A percentile compares a stretch with the other conserved stretches of the same genome.
Evolutionary conservation across 2,329 filamentous ascomycete species (phyloP).

Genomic region (Sarocladium kiliense): DNA sequence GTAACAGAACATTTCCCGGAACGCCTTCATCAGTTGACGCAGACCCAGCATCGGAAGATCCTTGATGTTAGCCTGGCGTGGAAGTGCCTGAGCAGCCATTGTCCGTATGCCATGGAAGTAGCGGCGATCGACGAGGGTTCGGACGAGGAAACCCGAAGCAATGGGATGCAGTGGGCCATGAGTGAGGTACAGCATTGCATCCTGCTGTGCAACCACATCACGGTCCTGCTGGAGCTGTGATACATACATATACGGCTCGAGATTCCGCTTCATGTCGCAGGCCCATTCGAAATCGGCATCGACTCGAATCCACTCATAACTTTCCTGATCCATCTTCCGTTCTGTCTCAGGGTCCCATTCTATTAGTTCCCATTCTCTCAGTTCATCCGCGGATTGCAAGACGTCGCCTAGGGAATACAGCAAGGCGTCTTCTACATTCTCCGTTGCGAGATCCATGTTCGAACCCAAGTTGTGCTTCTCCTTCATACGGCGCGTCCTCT

Average conservation of each 20-base stretch:
- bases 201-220: constrained; percentile 84
- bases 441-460: constrained; percentile 53
- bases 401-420: constrained; percentile 92
- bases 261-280: constrained; percentile 72
- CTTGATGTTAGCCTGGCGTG: constrained; percentile 65
- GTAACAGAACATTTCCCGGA: constrained; percentile 83
- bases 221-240: constrained; percentile 96
- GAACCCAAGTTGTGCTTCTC: constrained; percentile 58
- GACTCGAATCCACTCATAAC: constrained; percentile 97
- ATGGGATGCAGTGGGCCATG: constrained; percentile 66
- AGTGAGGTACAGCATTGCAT: constrained; percentile 71
- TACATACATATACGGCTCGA: constrained; percentile 96
- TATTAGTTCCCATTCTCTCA: constrained; percentile 73
- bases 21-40: constrained; percentile 78
- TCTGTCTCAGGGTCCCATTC: constrained; percentile 92
- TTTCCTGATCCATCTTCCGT: constrained; percentile 87
- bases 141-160: constrained; percentile 80
- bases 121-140: constrained; percentile 83
- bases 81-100: constrained; percentile 74
- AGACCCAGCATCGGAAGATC: constrained; percentile 70
- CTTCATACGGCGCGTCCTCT: constrained; percentile 77
- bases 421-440: constrained; percentile 71
- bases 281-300: constrained; percentile 99
- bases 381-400: constrained; percentile 75
- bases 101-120: constrained; percentile 93